A percentile compares a stretch with the other conserved stretches of the same genome.
phyloP scores from a whole-genome alignment of 805 yeast species.

The Metschnikowia dekortorum region DNA sequence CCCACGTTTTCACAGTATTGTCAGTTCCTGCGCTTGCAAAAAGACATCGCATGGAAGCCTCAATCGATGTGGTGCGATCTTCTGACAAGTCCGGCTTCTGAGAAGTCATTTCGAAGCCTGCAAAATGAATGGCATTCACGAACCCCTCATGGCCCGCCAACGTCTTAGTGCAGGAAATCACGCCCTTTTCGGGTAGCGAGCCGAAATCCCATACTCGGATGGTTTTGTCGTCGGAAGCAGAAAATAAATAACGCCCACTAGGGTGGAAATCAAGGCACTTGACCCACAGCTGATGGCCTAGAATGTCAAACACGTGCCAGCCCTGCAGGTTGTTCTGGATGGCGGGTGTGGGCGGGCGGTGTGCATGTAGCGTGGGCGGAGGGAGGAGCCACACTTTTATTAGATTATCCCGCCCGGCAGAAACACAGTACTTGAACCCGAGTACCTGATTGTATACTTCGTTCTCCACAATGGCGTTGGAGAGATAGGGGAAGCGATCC shows the following conservation, averaged over 20 bases:
- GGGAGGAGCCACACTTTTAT: conserved; percentile 78
- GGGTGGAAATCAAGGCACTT: conserved; percentile 69
- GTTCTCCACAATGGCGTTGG: conserved; percentile 26
- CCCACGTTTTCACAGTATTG: conserved; percentile 53
- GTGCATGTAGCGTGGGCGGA: conserved; percentile 53
- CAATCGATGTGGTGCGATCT: conserved; percentile 18
- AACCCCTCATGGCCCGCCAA: conserved; percentile 72
- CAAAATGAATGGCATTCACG: conserved; percentile 58
- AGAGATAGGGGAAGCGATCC: conserved; percentile 30
- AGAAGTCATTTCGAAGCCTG: conserved; percentile 31
- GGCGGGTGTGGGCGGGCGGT: conserved; percentile 53
- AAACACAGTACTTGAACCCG: conserved; percentile 69
- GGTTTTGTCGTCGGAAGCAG: conserved; percentile 76
- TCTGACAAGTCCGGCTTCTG: conserved; percentile 12
- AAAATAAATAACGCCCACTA: conserved; percentile 61
- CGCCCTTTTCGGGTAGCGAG: conserved; percentile 32
- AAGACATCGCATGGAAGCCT: conserved; percentile 54
- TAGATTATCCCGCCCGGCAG: conserved; percentile 75
- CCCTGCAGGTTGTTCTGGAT: conserved; percentile 53
- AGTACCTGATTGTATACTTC: conserved; percentile 27
- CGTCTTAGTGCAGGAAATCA: conserved; percentile 43
- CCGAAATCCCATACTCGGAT: conserved; percentile 74
- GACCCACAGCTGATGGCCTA: conserved; percentile 88
- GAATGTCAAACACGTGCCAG: conserved; percentile 48
- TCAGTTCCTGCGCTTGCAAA: conserved; percentile 65